Conservation (phyloP, 176 grass and related monocot genomes). For the Chloris gayana region DNA sequence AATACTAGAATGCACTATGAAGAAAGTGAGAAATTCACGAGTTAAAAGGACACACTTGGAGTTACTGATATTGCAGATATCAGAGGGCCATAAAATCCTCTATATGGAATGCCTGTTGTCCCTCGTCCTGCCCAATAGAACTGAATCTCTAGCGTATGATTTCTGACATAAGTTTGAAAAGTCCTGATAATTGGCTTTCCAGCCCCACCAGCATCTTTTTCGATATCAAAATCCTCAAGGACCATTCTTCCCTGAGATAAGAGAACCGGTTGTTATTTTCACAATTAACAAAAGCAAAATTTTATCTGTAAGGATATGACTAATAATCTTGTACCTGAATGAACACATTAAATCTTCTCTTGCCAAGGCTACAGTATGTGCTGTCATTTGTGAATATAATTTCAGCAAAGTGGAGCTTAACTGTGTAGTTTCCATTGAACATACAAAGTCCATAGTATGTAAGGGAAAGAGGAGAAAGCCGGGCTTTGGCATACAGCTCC, state of each 20-base stretch:
- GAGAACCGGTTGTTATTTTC: conserved; percentile 1
- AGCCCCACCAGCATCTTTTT: conserved; percentile 53
- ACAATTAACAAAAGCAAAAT: conserved; percentile 7
- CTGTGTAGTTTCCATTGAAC: conserved; percentile 75
- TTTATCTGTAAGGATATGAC: background rate
- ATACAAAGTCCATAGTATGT: conserved; percentile 94
- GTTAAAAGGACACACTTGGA: conserved; percentile 64
- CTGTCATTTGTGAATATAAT: conserved; percentile 76
- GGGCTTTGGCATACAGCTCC: conserved; percentile 71
- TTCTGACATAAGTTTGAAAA: conserved; percentile 57
- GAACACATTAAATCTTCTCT: conserved; percentile 88
- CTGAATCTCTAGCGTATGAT: conserved; percentile 72
- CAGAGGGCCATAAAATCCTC: conserved; percentile 87
- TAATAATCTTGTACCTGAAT: conserved; percentile 71
- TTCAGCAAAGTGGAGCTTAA: conserved; percentile 83
- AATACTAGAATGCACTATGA: background rate
- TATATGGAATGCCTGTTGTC: conserved; percentile 80
- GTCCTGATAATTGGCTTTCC: conserved; percentile 62
- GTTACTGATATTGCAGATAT: conserved; percentile 96
- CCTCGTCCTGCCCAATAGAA: conserved; percentile 91
- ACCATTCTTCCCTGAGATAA: conserved; percentile 74
- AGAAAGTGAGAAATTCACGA: conserved; percentile 22
- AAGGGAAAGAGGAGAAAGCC: conserved; percentile 88
- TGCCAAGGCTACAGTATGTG: conserved; percentile 84
- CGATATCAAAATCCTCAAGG: conserved; percentile 85